These are phyloP conservation scores for Trametes gibbosa DNA, from an alignment of 768 basidiomycete genomes.

Conservation along the genomic window DNA sequence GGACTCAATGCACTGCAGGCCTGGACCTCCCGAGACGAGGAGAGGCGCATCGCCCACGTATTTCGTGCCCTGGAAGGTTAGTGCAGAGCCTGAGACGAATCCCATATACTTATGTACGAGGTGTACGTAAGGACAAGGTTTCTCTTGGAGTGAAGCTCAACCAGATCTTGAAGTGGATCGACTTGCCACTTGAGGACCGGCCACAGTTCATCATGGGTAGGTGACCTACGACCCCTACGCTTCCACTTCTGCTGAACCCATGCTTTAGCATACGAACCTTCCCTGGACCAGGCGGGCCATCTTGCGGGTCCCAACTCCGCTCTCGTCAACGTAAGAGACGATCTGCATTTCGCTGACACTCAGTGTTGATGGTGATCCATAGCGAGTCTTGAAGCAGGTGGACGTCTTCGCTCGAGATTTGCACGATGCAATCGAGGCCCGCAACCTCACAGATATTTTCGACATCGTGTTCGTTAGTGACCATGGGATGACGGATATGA, in stretches of 20 bases:
- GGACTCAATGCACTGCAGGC: conserved; percentile 44
- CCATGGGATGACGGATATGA: conserved; percentile 93
- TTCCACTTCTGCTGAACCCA: neutral
- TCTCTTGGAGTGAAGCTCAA: conserved; percentile 68
- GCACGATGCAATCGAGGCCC: conserved; percentile 55
- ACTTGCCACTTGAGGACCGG: conserved; percentile 64
- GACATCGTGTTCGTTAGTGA: conserved; percentile 90
- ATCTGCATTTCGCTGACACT: no score
- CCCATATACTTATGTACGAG: neutral
- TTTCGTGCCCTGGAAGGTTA: conserved; percentile 75
- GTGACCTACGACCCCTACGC: conserved; percentile 20
- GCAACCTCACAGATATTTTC: conserved; percentile 80
- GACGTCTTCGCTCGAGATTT: conserved; percentile 75
- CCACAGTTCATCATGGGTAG: conserved; percentile 77
- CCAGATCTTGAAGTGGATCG: conserved; percentile 80
- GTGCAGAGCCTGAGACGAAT: neutral
- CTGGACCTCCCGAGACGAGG: conserved; percentile 72
- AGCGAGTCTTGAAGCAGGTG: conserved; percentile 65
- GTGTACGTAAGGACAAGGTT: conserved; percentile 47
- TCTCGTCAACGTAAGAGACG: conserved; percentile 56
- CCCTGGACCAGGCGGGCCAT: conserved; percentile 85
- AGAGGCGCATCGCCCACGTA: conserved; percentile 69
- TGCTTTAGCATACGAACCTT: conserved; percentile 72
- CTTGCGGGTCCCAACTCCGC: conserved; percentile 63
- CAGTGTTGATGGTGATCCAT: neutral